Evolutionary conservation across 352 stramenopile species (phyloP).

Genomic region (Blastocystis sp.): DNA sequence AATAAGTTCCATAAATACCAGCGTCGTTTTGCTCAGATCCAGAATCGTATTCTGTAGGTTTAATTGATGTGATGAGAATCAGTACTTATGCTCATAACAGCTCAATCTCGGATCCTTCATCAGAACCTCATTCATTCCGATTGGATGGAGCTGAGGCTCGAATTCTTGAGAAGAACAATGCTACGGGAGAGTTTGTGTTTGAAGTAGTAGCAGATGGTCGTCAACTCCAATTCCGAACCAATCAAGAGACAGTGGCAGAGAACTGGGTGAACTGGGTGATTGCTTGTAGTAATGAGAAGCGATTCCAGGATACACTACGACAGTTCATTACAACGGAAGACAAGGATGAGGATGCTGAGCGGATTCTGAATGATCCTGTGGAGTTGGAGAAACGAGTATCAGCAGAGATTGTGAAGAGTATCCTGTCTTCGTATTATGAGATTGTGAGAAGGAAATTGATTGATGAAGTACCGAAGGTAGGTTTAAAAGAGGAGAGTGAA

Average conservation of each 20-base stretch:
- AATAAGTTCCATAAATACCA: constrained; percentile 47
- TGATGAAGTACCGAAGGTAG: not conserved
- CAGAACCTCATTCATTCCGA: not conserved
- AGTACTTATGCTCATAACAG: not conserved
- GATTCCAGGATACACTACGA: not conserved
- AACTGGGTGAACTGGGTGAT: constrained; percentile 36
- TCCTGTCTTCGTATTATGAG: constrained; percentile 12
- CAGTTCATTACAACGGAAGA: not conserved
- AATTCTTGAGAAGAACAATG: not conserved
- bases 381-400: not conserved
- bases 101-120: not conserved
- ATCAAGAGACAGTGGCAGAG: constrained; percentile 7
- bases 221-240: not conserved
- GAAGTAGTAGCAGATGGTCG: not conserved
- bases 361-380: not conserved
- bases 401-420: constrained; percentile 8
- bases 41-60: not conserved
- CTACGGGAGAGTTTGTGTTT: constrained; percentile 7
- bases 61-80: not conserved
- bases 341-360: constrained; percentile 7
- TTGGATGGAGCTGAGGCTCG: not conserved
- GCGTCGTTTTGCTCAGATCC: constrained; percentile 15
- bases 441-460: constrained; percentile 16
- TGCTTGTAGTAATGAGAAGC: constrained; percentile 1
- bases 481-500: not conserved